Evolutionary conservation across 2,329 filamentous ascomycete species (phyloP).

Genomic region (Lecanicillium sp.): DNA sequence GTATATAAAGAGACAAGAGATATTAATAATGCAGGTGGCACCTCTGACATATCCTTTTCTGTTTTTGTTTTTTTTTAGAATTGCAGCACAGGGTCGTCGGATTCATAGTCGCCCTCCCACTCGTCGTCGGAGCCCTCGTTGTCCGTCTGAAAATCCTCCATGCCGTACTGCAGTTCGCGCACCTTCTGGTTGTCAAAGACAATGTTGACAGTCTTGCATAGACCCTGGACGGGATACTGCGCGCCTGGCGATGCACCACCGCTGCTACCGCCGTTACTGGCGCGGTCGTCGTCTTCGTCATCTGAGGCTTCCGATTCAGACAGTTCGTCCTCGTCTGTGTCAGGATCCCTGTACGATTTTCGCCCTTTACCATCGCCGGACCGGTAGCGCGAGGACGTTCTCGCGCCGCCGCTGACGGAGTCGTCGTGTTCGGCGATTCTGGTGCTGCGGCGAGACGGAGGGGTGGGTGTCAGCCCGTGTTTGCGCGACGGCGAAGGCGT

Average conservation of each 20-base stretch:
- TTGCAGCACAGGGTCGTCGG: constrained; percentile 30
- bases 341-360: constrained; percentile 38
- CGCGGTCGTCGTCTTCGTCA: constrained; percentile 12
- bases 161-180: constrained; percentile 59
- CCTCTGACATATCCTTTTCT: too few species aligned
- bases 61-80: constrained; percentile 5
- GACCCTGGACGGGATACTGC: constrained; percentile 48
- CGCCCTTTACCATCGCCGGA: constrained; percentile 1
- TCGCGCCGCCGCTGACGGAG: constrained; percentile 16
- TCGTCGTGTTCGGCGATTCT: constrained; percentile 27
- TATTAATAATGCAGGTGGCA: too few species aligned
- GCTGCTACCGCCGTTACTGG: constrained; percentile 12
- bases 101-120: constrained; percentile 53
- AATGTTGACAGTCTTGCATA: constrained; percentile 65
- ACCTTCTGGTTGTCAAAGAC: constrained; percentile 72
- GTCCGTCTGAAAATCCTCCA: constrained; percentile 64
- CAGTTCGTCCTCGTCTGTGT: constrained; percentile 39
- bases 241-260: neutral
- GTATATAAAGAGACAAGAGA: too few species aligned
- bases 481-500: constrained; percentile 10
- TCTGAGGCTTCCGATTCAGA: constrained; percentile 18
- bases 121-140: constrained; percentile 50
- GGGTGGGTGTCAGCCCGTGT: constrained; percentile 16
- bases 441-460: constrained; percentile 31
- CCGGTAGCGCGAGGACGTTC: constrained; percentile 8